A percentile compares a stretch with the other conserved stretches of the same genome.
phyloP scores from a whole-genome alignment of 768 basidiomycete species.

The Trametes meyenii region DNA sequence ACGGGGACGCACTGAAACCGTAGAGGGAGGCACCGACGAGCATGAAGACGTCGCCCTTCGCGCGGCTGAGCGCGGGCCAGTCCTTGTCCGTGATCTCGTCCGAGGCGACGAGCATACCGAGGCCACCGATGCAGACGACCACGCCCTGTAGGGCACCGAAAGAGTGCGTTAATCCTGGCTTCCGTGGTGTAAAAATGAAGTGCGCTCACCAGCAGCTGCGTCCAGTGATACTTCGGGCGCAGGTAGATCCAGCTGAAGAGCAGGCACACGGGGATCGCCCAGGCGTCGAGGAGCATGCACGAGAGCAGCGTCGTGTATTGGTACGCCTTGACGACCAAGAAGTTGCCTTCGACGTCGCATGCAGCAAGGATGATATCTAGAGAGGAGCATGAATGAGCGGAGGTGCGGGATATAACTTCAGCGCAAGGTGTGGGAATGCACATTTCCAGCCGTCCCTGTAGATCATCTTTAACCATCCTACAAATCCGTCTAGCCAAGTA shows the following conservation, averaged over 20 bases:
- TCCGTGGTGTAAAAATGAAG: neutral
- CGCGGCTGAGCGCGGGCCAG: conserved; percentile 63
- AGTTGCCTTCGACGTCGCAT: conserved; percentile 89
- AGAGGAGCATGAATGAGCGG: neutral
- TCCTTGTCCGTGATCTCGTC: conserved; percentile 80
- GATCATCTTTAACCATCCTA: conserved; percentile 80
- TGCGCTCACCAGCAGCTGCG: conserved; percentile 67
- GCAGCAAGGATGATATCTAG: conserved; percentile 76
- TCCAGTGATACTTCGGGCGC: conserved; percentile 80
- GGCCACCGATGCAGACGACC: conserved; percentile 69
- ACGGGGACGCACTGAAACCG: conserved; percentile 70
- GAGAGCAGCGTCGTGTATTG: conserved; percentile 86
- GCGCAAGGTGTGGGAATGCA: conserved; percentile 37
- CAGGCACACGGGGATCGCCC: conserved; percentile 89
- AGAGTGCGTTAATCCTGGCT: neutral
- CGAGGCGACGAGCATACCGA: conserved; percentile 79
- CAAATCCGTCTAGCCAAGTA: conserved; percentile 66
- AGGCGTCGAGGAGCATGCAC: conserved; percentile 91
- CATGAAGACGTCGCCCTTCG: conserved; percentile 87
- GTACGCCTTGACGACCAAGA: conserved; percentile 83
- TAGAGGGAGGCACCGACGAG: conserved; percentile 84
- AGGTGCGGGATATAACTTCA: neutral
- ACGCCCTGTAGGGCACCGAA: conserved; percentile 53
- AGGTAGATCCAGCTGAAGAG: conserved; percentile 85
- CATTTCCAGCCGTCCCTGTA: conserved; percentile 86